Evolutionary conservation across 1,139 yeast genomes (phyloP).

Genomic region (Candida albicans): DNA sequence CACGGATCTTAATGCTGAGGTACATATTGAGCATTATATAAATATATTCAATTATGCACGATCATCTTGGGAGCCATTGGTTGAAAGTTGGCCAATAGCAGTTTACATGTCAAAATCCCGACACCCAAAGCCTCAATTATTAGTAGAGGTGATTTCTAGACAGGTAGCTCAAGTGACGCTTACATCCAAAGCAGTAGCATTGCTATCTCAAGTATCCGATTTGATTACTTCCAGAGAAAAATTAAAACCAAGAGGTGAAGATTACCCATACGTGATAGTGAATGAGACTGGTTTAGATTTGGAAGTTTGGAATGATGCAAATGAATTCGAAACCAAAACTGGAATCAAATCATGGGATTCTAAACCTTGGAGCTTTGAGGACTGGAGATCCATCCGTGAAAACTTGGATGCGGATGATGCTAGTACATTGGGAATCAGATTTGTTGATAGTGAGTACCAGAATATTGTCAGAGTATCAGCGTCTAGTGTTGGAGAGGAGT

Average conservation of each 20-base stretch:
- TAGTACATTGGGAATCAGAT: slow-evolving; percentile 60
- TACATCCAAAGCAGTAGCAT: slow-evolving; percentile 78
- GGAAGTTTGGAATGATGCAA: slow-evolving; percentile 67
- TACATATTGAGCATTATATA: slow-evolving; percentile 65
- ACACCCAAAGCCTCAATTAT: slow-evolving; percentile 48
- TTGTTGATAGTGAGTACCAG: slow-evolving; percentile 56
- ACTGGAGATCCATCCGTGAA: slow-evolving; percentile 87
- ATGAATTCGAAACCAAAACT: slow-evolving; percentile 19
- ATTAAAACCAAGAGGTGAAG: slow-evolving; percentile 70
- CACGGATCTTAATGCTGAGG: slow-evolving; percentile 72
- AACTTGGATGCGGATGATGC: slow-evolving; percentile 66
- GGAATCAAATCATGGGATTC: slow-evolving; percentile 50
- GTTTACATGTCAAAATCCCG: slow-evolving; percentile 59
- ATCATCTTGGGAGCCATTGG: slow-evolving; percentile 94
- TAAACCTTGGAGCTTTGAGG: slow-evolving; percentile 90
- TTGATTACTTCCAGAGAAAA: slow-evolving; percentile 56
- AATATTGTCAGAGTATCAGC: slow-evolving; percentile 60
- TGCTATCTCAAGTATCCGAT: slow-evolving; percentile 65
- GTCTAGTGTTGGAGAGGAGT: slow-evolving; percentile 80
- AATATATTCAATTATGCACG: slow-evolving; percentile 88
- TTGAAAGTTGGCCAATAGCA: slow-evolving; percentile 86
- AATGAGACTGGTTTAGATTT: slow-evolving; percentile 86
- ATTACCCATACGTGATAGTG: slow-evolving; percentile 75
- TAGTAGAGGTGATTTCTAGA: slow-evolving; percentile 67
- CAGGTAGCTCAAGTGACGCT: slow-evolving; percentile 77